Evolutionary conservation across 2,329 filamentous ascomycete genomes (phyloP).

Genomic region (Diaporthe destruens): DNA sequence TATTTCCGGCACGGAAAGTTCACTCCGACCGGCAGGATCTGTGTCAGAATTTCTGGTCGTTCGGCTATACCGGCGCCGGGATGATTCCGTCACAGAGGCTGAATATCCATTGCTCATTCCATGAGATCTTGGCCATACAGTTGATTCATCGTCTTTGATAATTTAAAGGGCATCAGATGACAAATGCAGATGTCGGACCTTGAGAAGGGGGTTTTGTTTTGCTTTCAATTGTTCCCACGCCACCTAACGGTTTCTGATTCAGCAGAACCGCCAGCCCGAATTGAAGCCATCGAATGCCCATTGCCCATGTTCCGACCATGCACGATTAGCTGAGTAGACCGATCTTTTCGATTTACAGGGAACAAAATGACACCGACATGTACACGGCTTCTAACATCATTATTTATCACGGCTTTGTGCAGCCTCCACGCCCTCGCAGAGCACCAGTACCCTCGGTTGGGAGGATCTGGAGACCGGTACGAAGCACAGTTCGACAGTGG

Average conservation of each 20-base stretch:
- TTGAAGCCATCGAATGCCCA: no score
- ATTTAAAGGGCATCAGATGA: neutral
- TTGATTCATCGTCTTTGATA: neutral
- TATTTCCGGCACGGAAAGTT: neutral
- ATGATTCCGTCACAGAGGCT: neutral
- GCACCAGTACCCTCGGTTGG: neutral
- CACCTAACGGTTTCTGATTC: neutral
- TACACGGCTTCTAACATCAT: neutral
- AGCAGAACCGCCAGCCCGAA: no score
- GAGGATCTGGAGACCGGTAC: neutral
- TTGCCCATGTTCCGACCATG: neutral
- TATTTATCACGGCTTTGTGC: neutral
- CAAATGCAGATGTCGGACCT: no score
- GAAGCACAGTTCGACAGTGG: neutral
- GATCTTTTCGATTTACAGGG: neutral
- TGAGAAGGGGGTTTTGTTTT: no score
- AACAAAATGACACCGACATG: neutral
- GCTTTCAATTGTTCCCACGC: neutral
- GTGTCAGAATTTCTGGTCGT: no score
- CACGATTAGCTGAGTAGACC: neutral
- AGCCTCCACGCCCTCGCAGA: neutral
- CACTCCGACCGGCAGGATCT: no score
- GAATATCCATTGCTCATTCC: neutral
- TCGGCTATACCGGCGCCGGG: neutral
- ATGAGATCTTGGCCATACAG: neutral